These are phyloP conservation scores for Amphicarpaea edgeworthii DNA, from an alignment of 306 rosid genomes.

Conservation along the genomic window DNA sequence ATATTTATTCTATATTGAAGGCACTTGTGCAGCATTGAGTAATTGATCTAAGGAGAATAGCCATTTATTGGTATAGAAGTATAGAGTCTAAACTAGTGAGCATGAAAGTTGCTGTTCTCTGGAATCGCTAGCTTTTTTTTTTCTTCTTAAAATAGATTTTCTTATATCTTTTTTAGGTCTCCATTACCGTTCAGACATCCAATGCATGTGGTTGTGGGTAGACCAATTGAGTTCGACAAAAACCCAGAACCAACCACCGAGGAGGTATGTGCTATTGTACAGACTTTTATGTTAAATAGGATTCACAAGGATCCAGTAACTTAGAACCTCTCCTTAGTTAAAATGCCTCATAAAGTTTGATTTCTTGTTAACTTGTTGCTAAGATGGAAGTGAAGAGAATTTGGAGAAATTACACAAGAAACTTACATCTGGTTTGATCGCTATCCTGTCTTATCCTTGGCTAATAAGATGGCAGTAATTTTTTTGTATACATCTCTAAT, in stretches of 20 bases:
- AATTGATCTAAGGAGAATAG: slow-evolving; percentile 27
- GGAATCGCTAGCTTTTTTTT: not conserved
- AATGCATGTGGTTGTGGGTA: slow-evolving; percentile 89
- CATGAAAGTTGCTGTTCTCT: slow-evolving; percentile 21
- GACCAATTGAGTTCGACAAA: slow-evolving; percentile 72
- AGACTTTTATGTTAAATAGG: slow-evolving; percentile 14
- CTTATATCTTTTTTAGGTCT: slow-evolving; percentile 58
- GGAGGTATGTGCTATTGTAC: slow-evolving; percentile 46
- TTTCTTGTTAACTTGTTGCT: slow-evolving; percentile 12
- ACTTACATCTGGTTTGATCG: slow-evolving; percentile 20
- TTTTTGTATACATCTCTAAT: not conserved
- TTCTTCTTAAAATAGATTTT: not conserved
- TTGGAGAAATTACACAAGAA: slow-evolving; percentile 1
- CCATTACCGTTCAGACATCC: slow-evolving; percentile 77
- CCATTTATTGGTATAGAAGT: slow-evolving; percentile 11
- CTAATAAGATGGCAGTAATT: too few species aligned
- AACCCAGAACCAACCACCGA: slow-evolving; percentile 78
- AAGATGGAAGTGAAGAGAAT: not conserved
- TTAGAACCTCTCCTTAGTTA: not conserved
- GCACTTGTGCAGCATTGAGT: not conserved
- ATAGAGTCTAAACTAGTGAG: slow-evolving; percentile 20
- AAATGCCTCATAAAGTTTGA: not conserved
- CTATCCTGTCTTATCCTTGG: not conserved
- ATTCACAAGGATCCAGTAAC: slow-evolving; percentile 35
- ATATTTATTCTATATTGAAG: slow-evolving; percentile 17